These are phyloP conservation scores for Dactylellina cionopaga DNA, from an alignment of 2,329 filamentous ascomycete species.

Conservation along the genomic window DNA sequence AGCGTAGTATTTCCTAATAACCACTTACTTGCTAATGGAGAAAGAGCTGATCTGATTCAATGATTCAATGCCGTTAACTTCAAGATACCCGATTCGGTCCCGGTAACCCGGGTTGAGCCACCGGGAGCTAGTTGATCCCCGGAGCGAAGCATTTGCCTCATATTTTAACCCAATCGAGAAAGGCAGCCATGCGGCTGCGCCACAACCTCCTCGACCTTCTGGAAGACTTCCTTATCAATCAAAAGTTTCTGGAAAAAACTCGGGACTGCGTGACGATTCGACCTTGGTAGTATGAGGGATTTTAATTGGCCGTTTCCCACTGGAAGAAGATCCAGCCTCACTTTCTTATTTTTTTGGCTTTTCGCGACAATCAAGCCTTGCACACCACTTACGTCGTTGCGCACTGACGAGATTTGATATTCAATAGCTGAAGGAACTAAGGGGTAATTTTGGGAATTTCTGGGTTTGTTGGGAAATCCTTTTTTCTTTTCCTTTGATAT, in stretches of 20 bases:
- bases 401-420: conserved; percentile 49
- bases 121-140: conserved; percentile 28
- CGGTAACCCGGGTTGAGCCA: conserved; percentile 20
- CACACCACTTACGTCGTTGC: conserved; percentile 46
- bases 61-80: conserved; percentile 22
- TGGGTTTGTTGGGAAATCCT: conserved; percentile 37
- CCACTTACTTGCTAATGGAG: not conserved
- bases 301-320: conserved; percentile 44
- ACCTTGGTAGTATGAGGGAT: conserved; percentile 48
- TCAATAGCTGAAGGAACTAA: conserved; percentile 37
- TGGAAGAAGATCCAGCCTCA: conserved; percentile 13
- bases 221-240: conserved; percentile 52
- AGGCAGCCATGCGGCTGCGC: conserved; percentile 28
- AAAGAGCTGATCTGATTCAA: conserved; percentile 29
- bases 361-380: conserved; percentile 24
- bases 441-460: conserved; percentile 35
- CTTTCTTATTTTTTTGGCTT: not conserved
- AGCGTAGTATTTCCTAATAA: conserved; percentile 20
- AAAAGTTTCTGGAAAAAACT: conserved; percentile 37
- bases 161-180: conserved; percentile 37
- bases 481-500: conserved; percentile 10
- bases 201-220: conserved; percentile 42
- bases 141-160: conserved; percentile 41
- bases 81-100: conserved; percentile 9
- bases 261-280: not conserved